These are phyloP conservation scores for Boletus edulis DNA, from an alignment of 768 basidiomycete species.

Conservation along the genomic window DNA sequence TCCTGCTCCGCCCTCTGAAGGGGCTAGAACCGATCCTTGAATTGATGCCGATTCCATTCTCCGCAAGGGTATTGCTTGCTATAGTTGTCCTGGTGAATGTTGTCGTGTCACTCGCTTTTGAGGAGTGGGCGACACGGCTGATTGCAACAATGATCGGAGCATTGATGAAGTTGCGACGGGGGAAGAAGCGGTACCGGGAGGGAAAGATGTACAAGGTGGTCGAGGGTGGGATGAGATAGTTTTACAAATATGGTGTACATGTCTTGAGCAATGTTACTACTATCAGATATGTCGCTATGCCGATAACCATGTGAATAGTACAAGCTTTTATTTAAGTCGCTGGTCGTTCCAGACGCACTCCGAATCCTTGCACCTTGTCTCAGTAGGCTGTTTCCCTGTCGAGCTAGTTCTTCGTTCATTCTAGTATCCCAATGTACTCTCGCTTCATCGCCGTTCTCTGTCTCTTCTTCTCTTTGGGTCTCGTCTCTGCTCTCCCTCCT, in stretches of 20 bases:
- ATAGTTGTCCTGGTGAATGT: slow-evolving; percentile 69
- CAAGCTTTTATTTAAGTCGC: not conserved
- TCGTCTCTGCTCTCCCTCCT: slow-evolving; percentile 28
- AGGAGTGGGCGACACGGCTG: slow-evolving; percentile 65
- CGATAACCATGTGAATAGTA: not conserved
- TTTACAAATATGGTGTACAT: not conserved
- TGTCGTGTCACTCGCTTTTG: slow-evolving; percentile 66
- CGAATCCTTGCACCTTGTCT: not conserved
- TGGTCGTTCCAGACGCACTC: too few species aligned
- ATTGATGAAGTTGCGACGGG: slow-evolving; percentile 39
- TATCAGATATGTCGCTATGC: slow-evolving; percentile 16
- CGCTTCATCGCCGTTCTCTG: slow-evolving; percentile 20
- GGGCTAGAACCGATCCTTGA: slow-evolving; percentile 62
- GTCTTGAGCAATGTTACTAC: too few species aligned
- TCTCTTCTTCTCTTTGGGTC: slow-evolving; percentile 18
- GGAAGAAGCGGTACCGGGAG: slow-evolving; percentile 48
- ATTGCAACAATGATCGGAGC: slow-evolving; percentile 56
- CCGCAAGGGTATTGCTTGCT: slow-evolving; percentile 70
- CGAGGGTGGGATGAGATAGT: slow-evolving; percentile 60
- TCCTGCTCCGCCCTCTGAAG: slow-evolving; percentile 70
- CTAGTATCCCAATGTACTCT: slow-evolving; percentile 21
- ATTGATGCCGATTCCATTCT: slow-evolving; percentile 69
- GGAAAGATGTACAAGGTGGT: slow-evolving; percentile 86
- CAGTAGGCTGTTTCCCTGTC: not conserved
- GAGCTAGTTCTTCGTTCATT: slow-evolving; percentile 41